Base-by-base conservation (phyloP, 2,329 filamentous ascomycete species). In the Endothia cerciana region DNA sequence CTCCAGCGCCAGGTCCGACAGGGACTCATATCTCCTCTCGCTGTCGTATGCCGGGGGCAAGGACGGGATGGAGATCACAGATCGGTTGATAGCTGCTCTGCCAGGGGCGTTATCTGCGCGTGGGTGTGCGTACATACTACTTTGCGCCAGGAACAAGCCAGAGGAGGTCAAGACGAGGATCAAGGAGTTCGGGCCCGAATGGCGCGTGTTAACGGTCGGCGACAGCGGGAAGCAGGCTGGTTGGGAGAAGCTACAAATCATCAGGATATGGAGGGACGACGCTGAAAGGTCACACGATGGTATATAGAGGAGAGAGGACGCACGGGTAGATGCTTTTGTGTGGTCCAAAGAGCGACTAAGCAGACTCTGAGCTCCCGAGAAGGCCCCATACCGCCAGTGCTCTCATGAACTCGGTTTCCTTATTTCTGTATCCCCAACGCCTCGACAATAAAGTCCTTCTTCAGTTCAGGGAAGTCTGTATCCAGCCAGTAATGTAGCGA, bases 51-150 rank as follows among this genome's bases (percentile, higher is more conserved):
- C 93, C 0, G 95, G 95, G 33, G 95, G 95, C 0, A 79, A 80
- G 38, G 91, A 97, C 75, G 95, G 95, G 6, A 99, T 99, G 94
- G 93, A 97, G 80, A 93, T 90, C 33, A 99, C 94, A 56, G 87
- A 94, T 69, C 84, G 92, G 49, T 80, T 99, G 70, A 81, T 99
- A 47, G 85, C 86, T 11, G 82, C 85, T 41, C 78, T 99, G 70
- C 90, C 91, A 0, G 74, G 75, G 0, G 79, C 91, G 1, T 75
- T 99, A 72, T 82, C 83, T 0, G 74, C 75, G 0, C 80, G 88
- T 41, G 95, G 95, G 0, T 91, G 94, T 55, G 94, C 94, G 0
- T 99, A 98, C 77, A 80, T 99, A 63, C 78, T 99, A 65, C 84
- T 99, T 4, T 98, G 95, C 76, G 90, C 91, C 67, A 93, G 96